Evolutionary conservation across 352 stramenopile genomes (phyloP).

Genomic region (Phytophthora cryptogea): DNA sequence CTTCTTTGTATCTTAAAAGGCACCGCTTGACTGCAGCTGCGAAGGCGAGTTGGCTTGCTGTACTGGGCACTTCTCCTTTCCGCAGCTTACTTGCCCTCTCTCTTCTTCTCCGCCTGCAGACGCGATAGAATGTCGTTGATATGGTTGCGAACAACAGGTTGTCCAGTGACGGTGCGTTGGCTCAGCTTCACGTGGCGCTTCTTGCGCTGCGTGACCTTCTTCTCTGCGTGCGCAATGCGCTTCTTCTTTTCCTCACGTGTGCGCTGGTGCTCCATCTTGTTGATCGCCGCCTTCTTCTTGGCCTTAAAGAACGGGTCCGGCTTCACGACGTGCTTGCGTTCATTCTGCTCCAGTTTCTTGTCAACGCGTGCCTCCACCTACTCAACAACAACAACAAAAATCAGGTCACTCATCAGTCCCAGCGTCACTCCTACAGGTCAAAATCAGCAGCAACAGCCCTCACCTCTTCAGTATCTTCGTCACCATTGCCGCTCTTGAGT

Average conservation of each 20-base stretch:
- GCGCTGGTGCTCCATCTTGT: conserved; percentile 55
- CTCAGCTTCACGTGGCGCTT: conserved; percentile 89
- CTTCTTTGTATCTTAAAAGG: neutral
- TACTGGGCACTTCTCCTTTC: neutral
- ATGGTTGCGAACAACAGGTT: conserved; percentile 86
- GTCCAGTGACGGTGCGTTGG: conserved; percentile 72
- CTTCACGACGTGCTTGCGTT: conserved; percentile 39
- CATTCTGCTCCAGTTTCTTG: conserved; percentile 18
- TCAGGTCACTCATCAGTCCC: conserved; percentile 4
- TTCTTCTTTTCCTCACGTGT: conserved; percentile 52
- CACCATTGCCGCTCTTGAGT: conserved; percentile 47
- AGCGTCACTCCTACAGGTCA: neutral
- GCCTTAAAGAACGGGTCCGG: conserved; percentile 87
- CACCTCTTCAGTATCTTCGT: conserved; percentile 32
- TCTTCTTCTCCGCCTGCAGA: conserved; percentile 61
- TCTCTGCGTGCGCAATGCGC: conserved; percentile 54
- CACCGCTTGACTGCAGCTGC: neutral
- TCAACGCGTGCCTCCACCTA: conserved; percentile 34
- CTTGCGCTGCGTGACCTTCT: conserved; percentile 83
- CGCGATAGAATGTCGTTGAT: conserved; percentile 84
- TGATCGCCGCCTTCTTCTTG: conserved; percentile 72
- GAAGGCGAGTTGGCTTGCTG: neutral
- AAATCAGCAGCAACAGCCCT: conserved; percentile 5
- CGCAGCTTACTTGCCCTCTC: conserved; percentile 28
- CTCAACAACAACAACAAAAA: conserved; percentile 6